Conservation (phyloP, 73 alveolate species). For the Paramecium sonneborni region DNA sequence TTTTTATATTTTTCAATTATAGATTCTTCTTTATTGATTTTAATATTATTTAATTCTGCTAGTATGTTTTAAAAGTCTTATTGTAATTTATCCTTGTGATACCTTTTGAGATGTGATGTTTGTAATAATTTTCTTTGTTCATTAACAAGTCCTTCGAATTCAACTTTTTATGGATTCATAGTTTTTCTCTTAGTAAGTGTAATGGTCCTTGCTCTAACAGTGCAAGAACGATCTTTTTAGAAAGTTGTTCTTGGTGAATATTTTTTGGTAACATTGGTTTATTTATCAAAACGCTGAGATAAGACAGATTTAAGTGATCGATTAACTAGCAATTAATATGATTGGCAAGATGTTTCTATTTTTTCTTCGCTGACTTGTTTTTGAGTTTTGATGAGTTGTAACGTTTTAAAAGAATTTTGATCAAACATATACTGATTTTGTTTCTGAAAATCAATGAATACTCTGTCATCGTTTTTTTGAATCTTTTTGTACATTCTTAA, state of each 20-base stretch:
- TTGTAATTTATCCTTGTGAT: neutral
- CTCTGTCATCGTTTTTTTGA: neutral
- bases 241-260: neutral
- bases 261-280: neutral
- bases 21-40: neutral
- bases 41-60: neutral
- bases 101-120: constrained; percentile 13
- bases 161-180: neutral
- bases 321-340: neutral
- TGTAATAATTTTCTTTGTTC: neutral
- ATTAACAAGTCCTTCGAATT: neutral
- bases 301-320: neutral
- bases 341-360: neutral
- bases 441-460: neutral
- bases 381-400: neutral
- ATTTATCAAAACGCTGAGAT: constrained; percentile 2
- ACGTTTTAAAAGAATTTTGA: neutral
- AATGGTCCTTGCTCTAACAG: neutral
- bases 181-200: neutral
- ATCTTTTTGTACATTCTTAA: neutral
- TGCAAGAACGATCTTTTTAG: neutral
- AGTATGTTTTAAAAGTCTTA: neutral
- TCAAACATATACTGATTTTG: neutral
- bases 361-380: neutral
- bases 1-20: neutral